Percentiles rank a stretch among this genome's conserved stretches.
Conservation (phyloP, 495 filamentous ascomycete genomes). For the Tuber borchii region DNA sequence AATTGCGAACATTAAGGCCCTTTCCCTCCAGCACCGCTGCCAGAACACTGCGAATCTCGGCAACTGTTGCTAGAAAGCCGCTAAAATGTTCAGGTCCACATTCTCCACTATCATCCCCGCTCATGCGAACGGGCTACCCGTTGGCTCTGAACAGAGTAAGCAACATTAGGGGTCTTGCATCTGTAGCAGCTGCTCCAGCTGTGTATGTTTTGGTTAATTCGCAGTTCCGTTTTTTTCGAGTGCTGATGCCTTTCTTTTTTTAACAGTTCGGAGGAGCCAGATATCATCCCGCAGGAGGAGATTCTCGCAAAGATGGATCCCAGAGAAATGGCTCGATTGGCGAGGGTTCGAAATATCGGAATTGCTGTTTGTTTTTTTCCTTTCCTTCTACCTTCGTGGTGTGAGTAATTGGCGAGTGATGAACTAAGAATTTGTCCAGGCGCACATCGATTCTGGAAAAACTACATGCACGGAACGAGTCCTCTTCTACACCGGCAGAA, state of each 20-base stretch:
- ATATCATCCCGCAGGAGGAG: constrained; percentile 31
- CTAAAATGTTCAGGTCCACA: neutral
- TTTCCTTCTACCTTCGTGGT: neutral
- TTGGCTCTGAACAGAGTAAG: constrained; percentile 13
- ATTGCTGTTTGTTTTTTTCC: constrained; percentile 82
- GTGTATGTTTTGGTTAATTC: constrained; percentile 16
- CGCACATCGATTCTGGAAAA: constrained; percentile 98
- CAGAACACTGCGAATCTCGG: constrained; percentile 16
- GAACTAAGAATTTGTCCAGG: constrained; percentile 49
- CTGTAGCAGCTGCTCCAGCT: constrained; percentile 21
- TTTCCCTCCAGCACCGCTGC: constrained; percentile 4
- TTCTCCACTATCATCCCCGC: constrained; percentile 17
- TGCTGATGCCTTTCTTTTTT: constrained; percentile 5
- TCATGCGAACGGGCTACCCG: constrained; percentile 19
- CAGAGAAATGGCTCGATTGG: constrained; percentile 66
- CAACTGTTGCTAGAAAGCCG: neutral
- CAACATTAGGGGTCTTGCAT: constrained; percentile 17
- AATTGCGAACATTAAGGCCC: constrained; percentile 36
- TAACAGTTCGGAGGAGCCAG: constrained; percentile 15
- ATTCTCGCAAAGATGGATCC: constrained; percentile 70
- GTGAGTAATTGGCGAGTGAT: constrained; percentile 19
- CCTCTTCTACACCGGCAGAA: constrained; percentile 95
- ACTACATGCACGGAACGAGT: constrained; percentile 96
- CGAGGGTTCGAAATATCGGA: constrained; percentile 87
- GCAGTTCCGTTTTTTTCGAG: neutral